These are phyloP conservation scores for Penicillium malachiteum DNA, from an alignment of 495 filamentous ascomycete genomes.

Conservation along the genomic window DNA sequence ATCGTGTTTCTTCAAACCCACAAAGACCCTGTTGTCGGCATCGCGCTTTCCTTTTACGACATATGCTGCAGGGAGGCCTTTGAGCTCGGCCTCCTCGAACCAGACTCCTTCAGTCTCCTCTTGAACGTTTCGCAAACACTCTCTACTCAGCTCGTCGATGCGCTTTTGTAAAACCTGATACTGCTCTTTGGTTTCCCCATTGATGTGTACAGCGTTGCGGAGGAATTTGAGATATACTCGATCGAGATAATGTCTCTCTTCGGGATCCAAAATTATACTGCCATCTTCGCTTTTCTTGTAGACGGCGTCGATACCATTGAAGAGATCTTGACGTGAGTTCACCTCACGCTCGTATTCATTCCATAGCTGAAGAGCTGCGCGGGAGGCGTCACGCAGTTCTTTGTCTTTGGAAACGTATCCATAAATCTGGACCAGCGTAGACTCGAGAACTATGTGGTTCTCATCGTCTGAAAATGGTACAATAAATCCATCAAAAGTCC, in stretches of 20 bases:
- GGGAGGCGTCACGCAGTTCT: not conserved
- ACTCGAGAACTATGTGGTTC: not conserved
- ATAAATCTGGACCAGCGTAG: not conserved
- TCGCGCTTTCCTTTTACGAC: not conserved
- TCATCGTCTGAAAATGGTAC: not conserved
- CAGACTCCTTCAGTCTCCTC: not conserved
- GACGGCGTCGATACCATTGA: not conserved
- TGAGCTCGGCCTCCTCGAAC: not conserved
- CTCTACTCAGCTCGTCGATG: not conserved
- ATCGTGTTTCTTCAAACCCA: not conserved
- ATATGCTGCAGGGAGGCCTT: not conserved
- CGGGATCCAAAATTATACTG: not conserved
- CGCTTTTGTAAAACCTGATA: not conserved
- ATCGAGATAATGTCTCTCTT: not conserved
- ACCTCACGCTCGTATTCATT: not conserved
- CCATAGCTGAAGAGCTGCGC: not conserved
- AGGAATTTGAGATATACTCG: not conserved
- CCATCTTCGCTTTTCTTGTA: not conserved
- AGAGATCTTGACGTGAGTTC: not conserved
- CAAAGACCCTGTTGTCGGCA: not conserved
- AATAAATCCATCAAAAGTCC: not conserved
- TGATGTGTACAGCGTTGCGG: not conserved
- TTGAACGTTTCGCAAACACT: not conserved
- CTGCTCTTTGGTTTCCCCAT: not conserved
- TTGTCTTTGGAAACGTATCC: not conserved